These are phyloP conservation scores for Aspergillus sp. DNA, from an alignment of 2,329 filamentous ascomycete genomes.

Conservation along the genomic window DNA sequence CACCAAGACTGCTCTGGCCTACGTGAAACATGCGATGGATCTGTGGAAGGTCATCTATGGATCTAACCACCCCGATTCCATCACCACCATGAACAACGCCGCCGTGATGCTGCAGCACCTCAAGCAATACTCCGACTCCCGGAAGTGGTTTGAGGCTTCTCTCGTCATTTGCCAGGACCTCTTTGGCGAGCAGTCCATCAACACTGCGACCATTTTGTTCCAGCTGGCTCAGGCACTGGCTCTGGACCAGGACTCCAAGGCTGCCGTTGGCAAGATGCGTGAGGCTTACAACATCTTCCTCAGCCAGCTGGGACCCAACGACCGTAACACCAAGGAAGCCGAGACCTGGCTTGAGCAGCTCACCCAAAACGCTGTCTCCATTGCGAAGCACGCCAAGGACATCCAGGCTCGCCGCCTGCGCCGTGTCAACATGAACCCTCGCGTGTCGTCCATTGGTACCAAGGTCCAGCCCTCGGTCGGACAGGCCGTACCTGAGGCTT, in stretches of 20 bases:
- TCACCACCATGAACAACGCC: constrained; percentile 97
- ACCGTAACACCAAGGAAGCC: constrained; percentile 97
- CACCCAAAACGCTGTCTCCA: constrained; percentile 88
- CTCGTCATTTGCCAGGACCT: constrained; percentile 83
- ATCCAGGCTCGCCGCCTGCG: constrained; percentile 69
- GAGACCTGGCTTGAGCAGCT: constrained; percentile 95
- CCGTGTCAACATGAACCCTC: constrained; percentile 64
- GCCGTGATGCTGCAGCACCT: constrained; percentile 97
- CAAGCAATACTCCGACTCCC: constrained; percentile 90
- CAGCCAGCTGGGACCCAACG: constrained; percentile 75
- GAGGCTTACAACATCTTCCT: constrained; percentile 97
- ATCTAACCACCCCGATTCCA: constrained; percentile 87
- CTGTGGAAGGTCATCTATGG: constrained; percentile 98
- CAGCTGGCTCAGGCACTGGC: constrained; percentile 94
- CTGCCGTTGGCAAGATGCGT: constrained; percentile 86
- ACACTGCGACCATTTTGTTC: constrained; percentile 91
- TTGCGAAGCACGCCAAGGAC: constrained; percentile 91
- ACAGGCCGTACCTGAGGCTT: constrained; percentile 50
- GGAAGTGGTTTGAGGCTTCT: constrained; percentile 94
- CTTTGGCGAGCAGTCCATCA: constrained; percentile 84
- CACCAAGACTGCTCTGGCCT: constrained; percentile 79
- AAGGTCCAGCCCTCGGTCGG: constrained; percentile 61
- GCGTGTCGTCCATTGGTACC: constrained; percentile 50
- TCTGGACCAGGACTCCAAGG: constrained; percentile 91
- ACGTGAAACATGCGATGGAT: constrained; percentile 87